Conservation (phyloP, 1,284 basidiomycete genomes). For the Mycena citricolor region DNA sequence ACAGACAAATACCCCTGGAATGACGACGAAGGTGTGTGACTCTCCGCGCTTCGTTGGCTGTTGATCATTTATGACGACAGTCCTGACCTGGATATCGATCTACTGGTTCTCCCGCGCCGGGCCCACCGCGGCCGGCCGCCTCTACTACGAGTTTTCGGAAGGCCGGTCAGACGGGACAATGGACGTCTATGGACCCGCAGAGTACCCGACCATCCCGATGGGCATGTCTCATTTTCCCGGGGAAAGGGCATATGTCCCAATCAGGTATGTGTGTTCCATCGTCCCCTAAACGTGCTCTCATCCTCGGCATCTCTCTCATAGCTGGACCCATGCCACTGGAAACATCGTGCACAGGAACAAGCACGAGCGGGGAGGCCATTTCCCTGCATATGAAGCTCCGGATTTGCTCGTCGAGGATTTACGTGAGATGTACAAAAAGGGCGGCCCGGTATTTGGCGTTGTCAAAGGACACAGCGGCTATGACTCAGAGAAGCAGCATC, state of each 20-base stretch:
- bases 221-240: constrained; percentile 52
- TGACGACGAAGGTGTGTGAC: constrained; percentile 42
- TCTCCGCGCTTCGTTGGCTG: neutral
- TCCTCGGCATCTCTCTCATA: constrained; percentile 11
- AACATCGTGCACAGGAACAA: constrained; percentile 23
- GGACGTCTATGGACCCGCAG: too few species aligned
- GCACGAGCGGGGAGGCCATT: constrained; percentile 32
- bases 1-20: constrained; percentile 47
- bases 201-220: constrained; percentile 38
- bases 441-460: constrained; percentile 16
- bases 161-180: too few species aligned
- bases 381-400: constrained; percentile 22
- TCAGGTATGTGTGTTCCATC: constrained; percentile 34
- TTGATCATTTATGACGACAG: constrained; percentile 26
- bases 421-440: constrained; percentile 20
- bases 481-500: too few species aligned
- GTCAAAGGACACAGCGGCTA: constrained; percentile 26
- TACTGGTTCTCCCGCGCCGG: constrained; percentile 50
- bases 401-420: constrained; percentile 17
- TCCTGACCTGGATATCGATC: constrained; percentile 48
- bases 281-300: constrained; percentile 33
- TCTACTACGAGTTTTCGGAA: constrained; percentile 42
- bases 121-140: constrained; percentile 43
- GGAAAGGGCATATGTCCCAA: constrained; percentile 39
- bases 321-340: constrained; percentile 14